Evolutionary conservation across 169 alveolate genomes (phyloP).

Genomic region (Perkinsus olseni): DNA sequence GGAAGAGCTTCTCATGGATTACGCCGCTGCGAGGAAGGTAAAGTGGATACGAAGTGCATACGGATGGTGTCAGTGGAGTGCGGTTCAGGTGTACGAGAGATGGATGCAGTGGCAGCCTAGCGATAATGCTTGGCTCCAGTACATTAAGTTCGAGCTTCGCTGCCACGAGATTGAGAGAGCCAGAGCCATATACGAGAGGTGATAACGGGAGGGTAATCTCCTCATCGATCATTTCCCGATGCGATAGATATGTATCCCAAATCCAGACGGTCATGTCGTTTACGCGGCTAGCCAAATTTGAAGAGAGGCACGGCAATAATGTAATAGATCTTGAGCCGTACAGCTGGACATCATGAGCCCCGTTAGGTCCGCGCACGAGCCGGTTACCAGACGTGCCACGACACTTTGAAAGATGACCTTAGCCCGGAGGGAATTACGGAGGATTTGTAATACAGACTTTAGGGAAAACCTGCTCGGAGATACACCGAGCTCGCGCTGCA

Average conservation of each 20-base stretch:
- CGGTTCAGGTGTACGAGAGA: constrained; percentile 8
- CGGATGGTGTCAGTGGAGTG: background rate
- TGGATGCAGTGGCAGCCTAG: constrained; percentile 98
- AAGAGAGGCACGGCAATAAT: constrained; percentile 73
- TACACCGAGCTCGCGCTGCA: background rate
- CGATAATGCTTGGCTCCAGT: constrained; percentile 91
- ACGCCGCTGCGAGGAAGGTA: constrained; percentile 84
- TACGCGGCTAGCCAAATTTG: constrained; percentile 89
- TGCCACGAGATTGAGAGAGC: constrained; percentile 88
- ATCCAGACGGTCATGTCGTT: constrained; percentile 80
- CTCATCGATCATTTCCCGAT: background rate
- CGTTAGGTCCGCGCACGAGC: constrained; percentile 27
- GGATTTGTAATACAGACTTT: background rate
- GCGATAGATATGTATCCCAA: constrained; percentile 63
- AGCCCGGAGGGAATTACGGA: background rate
- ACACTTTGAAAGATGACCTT: background rate
- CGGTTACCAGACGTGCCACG: constrained; percentile 25
- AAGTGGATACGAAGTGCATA: constrained; percentile 37
- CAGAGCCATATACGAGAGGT: constrained; percentile 74
- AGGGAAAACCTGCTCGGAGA: no score
- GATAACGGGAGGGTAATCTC: background rate
- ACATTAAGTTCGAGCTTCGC: constrained; percentile 91
- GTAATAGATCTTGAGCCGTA: constrained; percentile 67
- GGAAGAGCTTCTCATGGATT: constrained; percentile 95
- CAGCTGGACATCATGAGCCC: background rate